These are phyloP conservation scores for Penicillium antarcticum DNA, from an alignment of 495 filamentous ascomycete genomes.

Conservation along the genomic window DNA sequence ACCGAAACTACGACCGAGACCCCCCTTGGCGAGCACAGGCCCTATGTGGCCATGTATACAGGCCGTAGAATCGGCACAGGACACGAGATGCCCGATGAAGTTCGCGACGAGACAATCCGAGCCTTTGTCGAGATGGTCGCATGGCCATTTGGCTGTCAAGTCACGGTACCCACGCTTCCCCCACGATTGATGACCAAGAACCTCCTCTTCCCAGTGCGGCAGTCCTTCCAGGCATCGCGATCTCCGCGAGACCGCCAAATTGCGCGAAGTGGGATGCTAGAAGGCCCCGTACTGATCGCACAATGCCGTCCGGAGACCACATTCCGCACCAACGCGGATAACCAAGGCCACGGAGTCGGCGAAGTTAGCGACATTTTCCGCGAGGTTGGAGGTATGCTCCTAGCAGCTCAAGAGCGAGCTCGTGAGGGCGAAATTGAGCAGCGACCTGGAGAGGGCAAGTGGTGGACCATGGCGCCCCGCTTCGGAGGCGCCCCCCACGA, in stretches of 20 bases:
- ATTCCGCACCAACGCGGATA: slow-evolving; percentile 41
- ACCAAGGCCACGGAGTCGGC: slow-evolving; percentile 45
- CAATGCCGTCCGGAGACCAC: slow-evolving; percentile 57
- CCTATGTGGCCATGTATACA: slow-evolving; percentile 35
- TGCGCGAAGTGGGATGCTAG: slow-evolving; percentile 69
- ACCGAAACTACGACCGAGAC: neutral
- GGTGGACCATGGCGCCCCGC: slow-evolving; percentile 72
- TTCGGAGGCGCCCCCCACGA: slow-evolving; percentile 75
- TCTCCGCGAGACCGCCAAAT: slow-evolving; percentile 62
- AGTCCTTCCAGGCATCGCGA: slow-evolving; percentile 60
- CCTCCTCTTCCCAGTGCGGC: slow-evolving; percentile 49
- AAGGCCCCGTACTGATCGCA: slow-evolving; percentile 65
- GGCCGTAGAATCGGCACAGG: slow-evolving; percentile 61
- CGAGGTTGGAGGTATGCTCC: slow-evolving; percentile 69
- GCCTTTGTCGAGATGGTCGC: slow-evolving; percentile 74
- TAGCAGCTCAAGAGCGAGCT: slow-evolving; percentile 78
- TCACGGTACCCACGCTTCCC: slow-evolving; percentile 57
- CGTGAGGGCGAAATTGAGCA: slow-evolving; percentile 65
- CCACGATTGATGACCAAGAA: slow-evolving; percentile 58
- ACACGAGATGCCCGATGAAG: slow-evolving; percentile 69
- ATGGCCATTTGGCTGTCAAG: slow-evolving; percentile 77
- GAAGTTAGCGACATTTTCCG: slow-evolving; percentile 66
- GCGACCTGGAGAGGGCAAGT: slow-evolving; percentile 68
- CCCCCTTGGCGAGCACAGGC: neutral
- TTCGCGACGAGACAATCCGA: slow-evolving; percentile 65